Evolutionary conservation across 208 protist species (phyloP).

Genomic region (Leishmania aethiopica): DNA sequence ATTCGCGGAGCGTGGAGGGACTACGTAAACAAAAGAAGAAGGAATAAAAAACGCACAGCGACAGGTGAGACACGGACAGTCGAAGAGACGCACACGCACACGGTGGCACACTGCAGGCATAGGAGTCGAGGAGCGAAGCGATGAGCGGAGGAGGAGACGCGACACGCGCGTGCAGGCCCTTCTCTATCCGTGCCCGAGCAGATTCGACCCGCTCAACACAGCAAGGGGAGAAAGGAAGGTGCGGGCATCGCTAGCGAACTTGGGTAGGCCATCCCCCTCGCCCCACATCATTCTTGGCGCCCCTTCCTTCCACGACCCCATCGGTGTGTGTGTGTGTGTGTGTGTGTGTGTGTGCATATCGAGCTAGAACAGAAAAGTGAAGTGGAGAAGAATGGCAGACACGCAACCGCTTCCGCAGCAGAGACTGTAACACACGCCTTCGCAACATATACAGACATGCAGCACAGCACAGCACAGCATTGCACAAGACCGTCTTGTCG

Average conservation of each 20-base stretch:
- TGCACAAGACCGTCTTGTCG: neutral
- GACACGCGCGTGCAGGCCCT: neutral
- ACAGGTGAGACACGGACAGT: neutral
- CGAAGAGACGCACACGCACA: neutral
- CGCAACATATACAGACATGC: too few relatives aligned
- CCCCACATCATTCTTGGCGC: neutral
- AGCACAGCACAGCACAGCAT: neutral
- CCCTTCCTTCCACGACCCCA: neutral
- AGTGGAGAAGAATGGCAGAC: neutral
- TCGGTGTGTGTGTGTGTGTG: neutral
- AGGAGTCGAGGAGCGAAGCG: neutral
- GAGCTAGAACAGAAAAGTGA: neutral
- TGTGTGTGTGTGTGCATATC: neutral
- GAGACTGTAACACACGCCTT: neutral
- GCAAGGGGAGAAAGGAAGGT: neutral
- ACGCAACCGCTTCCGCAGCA: neutral
- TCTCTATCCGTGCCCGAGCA: neutral
- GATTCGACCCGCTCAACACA: neutral
- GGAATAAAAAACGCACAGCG: neutral
- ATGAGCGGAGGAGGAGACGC: neutral
- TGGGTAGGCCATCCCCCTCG: neutral
- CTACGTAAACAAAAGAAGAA: neutral
- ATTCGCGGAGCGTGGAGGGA: neutral
- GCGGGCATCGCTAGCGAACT: neutral
- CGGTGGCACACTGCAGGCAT: neutral